Evolutionary conservation across 2,329 filamentous ascomycete genomes (phyloP).

Genomic region (Atkinsonella texensis): DNA sequence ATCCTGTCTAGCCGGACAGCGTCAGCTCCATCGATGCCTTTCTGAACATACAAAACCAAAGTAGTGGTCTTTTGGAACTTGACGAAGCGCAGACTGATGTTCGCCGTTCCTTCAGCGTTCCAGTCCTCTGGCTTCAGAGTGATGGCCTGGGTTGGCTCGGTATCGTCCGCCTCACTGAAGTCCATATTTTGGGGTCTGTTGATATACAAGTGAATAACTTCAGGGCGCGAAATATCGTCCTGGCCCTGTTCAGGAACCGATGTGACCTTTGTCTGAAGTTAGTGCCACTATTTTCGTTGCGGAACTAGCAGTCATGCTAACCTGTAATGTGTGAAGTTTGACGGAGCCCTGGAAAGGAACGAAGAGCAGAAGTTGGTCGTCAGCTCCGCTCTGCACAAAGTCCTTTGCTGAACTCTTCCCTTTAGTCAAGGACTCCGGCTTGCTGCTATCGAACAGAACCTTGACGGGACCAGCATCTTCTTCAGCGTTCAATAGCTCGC

Average conservation of each 20-base stretch:
- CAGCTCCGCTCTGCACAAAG: constrained; percentile 93
- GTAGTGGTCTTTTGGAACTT: constrained; percentile 94
- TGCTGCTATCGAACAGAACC: constrained; percentile 56
- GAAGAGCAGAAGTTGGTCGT: constrained; percentile 91
- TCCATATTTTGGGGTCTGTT: constrained; percentile 86
- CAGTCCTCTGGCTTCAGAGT: constrained; percentile 67
- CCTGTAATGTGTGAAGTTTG: constrained; percentile 76
- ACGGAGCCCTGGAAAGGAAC: constrained; percentile 78
- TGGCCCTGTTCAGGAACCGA: constrained; percentile 61
- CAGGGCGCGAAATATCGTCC: constrained; percentile 69
- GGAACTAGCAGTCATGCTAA: constrained; percentile 18
- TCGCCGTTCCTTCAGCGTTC: constrained; percentile 66
- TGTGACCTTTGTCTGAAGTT: constrained; percentile 53
- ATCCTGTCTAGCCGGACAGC: constrained; percentile 74
- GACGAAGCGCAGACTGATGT: constrained; percentile 70
- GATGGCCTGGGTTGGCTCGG: constrained; percentile 67
- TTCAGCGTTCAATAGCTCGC: constrained; percentile 83
- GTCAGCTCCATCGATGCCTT: constrained; percentile 73
- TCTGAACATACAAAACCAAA: constrained; percentile 76
- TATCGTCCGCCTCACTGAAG: constrained; percentile 89
- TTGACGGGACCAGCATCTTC: constrained; percentile 61
- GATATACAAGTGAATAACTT: constrained; percentile 71
- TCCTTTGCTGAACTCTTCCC: constrained; percentile 48
- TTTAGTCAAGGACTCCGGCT: constrained; percentile 53
- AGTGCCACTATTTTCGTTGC: background rate